Base-by-base conservation (phyloP, 768 basidiomycete species). In the Gelatoporia subvermispora region DNA sequence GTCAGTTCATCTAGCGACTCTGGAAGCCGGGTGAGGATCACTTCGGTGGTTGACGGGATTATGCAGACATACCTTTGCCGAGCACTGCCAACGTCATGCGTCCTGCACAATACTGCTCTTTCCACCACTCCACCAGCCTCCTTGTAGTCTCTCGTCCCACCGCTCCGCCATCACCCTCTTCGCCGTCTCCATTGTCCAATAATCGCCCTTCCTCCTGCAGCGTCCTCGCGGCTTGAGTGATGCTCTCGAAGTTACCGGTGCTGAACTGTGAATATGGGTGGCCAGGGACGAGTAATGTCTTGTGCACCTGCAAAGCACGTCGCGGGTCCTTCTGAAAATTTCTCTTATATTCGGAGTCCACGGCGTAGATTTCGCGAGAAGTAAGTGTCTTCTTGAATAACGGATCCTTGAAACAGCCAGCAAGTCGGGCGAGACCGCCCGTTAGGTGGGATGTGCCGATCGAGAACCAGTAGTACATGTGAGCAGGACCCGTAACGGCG, bases 331-430 rank as follows among this genome's bases (percentile, higher is more conserved):
- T 68, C 56, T 76, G 76, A 13, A 74, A 55, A 58, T 80, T 81
- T 58, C 76, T 72, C 59, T 75, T 75, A 65, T 75, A 73, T 60
- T 81, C 79, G 8, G 72, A 73, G 56, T 81, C 73, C 31, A 81
- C 78, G 7, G 79, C 79, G 41, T 77, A 68, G 56, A 78, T 66
- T 60, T 81, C 79, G 18, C 74, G 65, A 43, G 69, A 63, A 11
- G 72, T 72, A 50, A 74, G 69, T 35, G 64, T 67, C 1, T 65
- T 50, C 11, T 61, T 58, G 67, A 81, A 80, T 8, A 78, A 63
- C 1, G 79, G 79, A 10, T 73, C 68, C 42, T 67, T 68, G 65
- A 79, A 79, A 70, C 79, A 79, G 9, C 62, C 64, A 61, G 73
- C 51, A 59, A 67, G 57, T 65, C 73, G 65, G 55, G 62, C 63